Evolutionary conservation across 306 rosid genomes (phyloP), one percentile per base, ranked within the genome.

Genomic region (Vigna unguiculata): DNA sequence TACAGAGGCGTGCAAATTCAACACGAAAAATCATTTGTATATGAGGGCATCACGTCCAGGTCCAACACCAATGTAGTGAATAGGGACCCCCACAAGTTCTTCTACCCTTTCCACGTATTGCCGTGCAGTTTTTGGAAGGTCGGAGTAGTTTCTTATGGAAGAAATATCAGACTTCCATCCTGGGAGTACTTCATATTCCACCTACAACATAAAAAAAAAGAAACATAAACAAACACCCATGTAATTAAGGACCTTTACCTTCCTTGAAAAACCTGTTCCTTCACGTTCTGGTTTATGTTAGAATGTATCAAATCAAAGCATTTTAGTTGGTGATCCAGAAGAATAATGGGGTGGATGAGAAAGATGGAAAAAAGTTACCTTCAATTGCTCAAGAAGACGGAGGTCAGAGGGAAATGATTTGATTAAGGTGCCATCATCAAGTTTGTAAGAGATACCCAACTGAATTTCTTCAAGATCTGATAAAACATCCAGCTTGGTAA

Each of bases 41-140:
- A 95, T 87, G 74, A 95, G 93, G 6, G 99, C 98, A 81, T 95
- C 99, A 2, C 99, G 97, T 61, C 99, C 97, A 24, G 98, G 97
- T 9, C 99, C 93, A 47, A 95, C 92, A 77, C 99, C 99, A 54
- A 92, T 85, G 86, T 95, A 95, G 84, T 92, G 91, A 71, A 95
- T 77, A 14, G 99, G 99, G 64, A 92, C 81, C 30, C 96, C 97
- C 28, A 83, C 90, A 38, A 91, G 97, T 80, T 96, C 92, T 85
- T 92, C 98, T 69, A 96, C 88, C 89, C 98, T 91, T 86, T 91
- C 90, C 72, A 95, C 93, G 6, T 91, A 95, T 51, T 55, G 76
- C 2, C 85, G 86, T 7, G 99, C 97, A 40, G 90, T 89, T 83
- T 82, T 87, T 14, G 99, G 99, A 85, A 95, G 97, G 63, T 91